Evolutionary conservation across 2,329 filamentous ascomycete species (phyloP), one percentile per base, ranked within the genome.

Genomic region (Ophiostoma quercus): DNA sequence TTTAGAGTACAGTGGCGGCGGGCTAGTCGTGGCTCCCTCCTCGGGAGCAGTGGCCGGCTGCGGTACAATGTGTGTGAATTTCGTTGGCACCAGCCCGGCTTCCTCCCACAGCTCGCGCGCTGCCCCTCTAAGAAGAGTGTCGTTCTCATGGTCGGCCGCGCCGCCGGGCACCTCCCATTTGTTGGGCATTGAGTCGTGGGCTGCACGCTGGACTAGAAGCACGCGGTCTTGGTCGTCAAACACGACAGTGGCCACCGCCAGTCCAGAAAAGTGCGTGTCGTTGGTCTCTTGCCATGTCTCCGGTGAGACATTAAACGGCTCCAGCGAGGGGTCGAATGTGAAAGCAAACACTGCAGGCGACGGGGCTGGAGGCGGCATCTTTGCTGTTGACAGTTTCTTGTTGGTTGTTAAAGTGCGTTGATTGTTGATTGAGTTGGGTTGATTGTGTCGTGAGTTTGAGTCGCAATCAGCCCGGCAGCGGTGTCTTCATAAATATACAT

Each of bases 21-120:
- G 60, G n/a, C 41, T 57, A 12, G 22, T 22, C 1, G 62, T 37
- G 39, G 29, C 16, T 5, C 22, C 14, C 34, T 39, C 62, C 7
- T 43, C 37, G 1, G 70, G 70, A 0, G 70, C 67, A 25, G 43
- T 57, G 3, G 63, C 43, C 8, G 70, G 68, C 60, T 71, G 71
- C 6, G 72, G 70, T 7, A 75, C 71, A 1, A 74, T 69, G 9
- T 71, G 70, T 11, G 73, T 72, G 8, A 81, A 75, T 2, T 66
- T 70, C n/a, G 51, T 72, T 2, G 76, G 74, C 19, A 73, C 39
- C 6, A 83, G 73, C 1, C 80, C 79, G 16, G 78, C 73, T 74
- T 83, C 81, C 74, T 83, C 81, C 76, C 75, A 78, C 5, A 83
- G 73, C 73, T 83, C 81, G 34, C 81, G 76, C 6, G 78, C 78